Evolutionary conservation across 2,329 filamentous ascomycete genomes (phyloP), one percentile per base, ranked within the genome.

Genomic region (Diplodia mutila): DNA sequence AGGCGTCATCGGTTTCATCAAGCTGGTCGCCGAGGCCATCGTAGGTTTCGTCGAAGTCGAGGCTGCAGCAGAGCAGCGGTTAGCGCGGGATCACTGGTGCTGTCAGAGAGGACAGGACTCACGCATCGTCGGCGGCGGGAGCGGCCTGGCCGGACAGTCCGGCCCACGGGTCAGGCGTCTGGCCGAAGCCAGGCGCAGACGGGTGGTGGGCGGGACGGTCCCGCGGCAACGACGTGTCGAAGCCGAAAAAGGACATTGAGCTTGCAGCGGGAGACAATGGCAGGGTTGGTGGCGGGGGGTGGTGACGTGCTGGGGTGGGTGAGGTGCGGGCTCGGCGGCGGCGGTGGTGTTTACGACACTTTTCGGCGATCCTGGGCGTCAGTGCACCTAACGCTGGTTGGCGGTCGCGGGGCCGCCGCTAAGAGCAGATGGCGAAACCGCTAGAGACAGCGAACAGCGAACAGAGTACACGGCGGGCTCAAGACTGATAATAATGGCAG

Each of bases 1-100:
- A 93, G 61, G 87, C 93, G 83, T 99, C 95, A 75, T 94, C 92
- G 23, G 91, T 90, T 77, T 99, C 94, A 74, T 97, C 90, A 42
- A 99, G 89, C 78, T 91, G 89, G 76, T 97, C 91, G 67, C 93
- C 95, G 49, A 99, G 85, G 21, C 94, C 94, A 79, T 99, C 95
- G 77, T 98, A 98, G 46, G 94, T 98, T 77, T 99, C 93, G 74
- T 99, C 95, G 73, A 98, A 99, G 74, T 98, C 91, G 74, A 91
- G 86, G 66, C 89, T 91, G 73, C 4, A 66, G n/a, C 21, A 21
- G 9, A 46, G 18, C 11, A 4, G n/a, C 1, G 52, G 52, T 85
- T 77, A 27, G 82, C 64, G 68, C 75, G 8, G 71, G 84, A 84
- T 63, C 80, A 80, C 53, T 51, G 25, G 27, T 23, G 48, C 23